Evolutionary conservation across 192 early-diverging fungal genomes (phyloP).

Genomic region (Coemansia sp.): DNA sequence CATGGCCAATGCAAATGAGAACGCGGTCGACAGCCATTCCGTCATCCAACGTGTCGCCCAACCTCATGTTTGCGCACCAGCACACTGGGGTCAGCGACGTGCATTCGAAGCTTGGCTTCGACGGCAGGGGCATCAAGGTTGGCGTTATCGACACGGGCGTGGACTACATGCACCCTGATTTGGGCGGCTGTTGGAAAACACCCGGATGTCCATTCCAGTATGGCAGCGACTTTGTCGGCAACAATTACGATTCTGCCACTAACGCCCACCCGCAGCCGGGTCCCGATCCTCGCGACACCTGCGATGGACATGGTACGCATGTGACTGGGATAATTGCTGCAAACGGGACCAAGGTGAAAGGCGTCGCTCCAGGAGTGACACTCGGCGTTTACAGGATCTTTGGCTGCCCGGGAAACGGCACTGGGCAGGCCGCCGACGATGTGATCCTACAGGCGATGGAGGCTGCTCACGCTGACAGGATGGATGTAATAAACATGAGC

Average conservation of each 20-base stretch:
- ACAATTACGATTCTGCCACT: slow-evolving; percentile 45
- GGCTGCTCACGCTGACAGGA: slow-evolving; percentile 64
- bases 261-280: slow-evolving; percentile 48
- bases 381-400: slow-evolving; percentile 81
- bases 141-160: slow-evolving; percentile 55
- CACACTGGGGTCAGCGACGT: slow-evolving; percentile 60
- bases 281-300: slow-evolving; percentile 59
- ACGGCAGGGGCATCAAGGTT: slow-evolving; percentile 60
- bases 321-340: slow-evolving; percentile 74
- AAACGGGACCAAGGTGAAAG: slow-evolving; percentile 62
- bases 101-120: slow-evolving; percentile 56
- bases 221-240: slow-evolving; percentile 65
- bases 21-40: slow-evolving; percentile 39
- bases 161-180: slow-evolving; percentile 53
- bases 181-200: slow-evolving; percentile 56
- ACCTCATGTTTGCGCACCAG: slow-evolving; percentile 56
- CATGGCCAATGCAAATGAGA: slow-evolving; percentile 53
- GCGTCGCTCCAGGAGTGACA: slow-evolving; percentile 80
- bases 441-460: slow-evolving; percentile 76
- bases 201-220: slow-evolving; percentile 62
- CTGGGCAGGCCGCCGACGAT: slow-evolving; percentile 62
- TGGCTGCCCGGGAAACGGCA: slow-evolving; percentile 68
- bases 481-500: slow-evolving; percentile 84
- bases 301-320: slow-evolving; percentile 67
- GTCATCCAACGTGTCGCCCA: slow-evolving; percentile 39